Percentiles rank a stretch among this genome's conserved stretches.
These are phyloP conservation scores for Fistulifera solaris DNA, from an alignment of 108 stramenopile species.

Conservation along the genomic window DNA sequence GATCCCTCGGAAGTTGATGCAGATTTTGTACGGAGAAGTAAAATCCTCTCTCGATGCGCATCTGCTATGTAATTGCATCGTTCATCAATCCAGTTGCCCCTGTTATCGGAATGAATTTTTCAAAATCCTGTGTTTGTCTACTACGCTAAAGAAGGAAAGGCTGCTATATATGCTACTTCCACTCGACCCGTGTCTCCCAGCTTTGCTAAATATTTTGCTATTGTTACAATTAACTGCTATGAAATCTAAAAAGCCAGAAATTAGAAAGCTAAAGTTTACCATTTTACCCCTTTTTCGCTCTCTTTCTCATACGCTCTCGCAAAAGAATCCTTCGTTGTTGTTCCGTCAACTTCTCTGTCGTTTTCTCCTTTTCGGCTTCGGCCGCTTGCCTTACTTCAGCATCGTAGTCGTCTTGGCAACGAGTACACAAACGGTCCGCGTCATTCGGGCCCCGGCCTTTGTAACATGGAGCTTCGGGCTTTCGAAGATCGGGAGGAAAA, in stretches of 20 bases:
- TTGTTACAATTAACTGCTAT: too few relatives aligned
- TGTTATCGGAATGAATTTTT: too few relatives aligned
- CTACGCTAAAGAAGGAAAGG: too few relatives aligned
- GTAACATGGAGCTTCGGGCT: constrained; percentile 61
- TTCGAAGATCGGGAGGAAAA: constrained; percentile 49
- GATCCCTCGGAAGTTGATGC: constrained; percentile 19
- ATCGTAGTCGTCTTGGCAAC: constrained; percentile 65
- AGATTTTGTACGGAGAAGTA: constrained; percentile 10
- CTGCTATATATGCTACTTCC: too few relatives aligned
- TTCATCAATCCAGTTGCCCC: too few relatives aligned
- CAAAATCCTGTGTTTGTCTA: too few relatives aligned
- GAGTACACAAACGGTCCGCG: constrained; percentile 45
- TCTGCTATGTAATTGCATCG: too few relatives aligned
- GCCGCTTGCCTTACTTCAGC: constrained; percentile 35
- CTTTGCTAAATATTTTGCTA: too few relatives aligned
- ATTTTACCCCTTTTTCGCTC: constrained; percentile 14
- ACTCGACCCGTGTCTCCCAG: too few relatives aligned
- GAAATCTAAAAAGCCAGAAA: too few relatives aligned
- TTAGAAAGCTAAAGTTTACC: too few relatives aligned
- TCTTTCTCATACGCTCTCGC: constrained; percentile 43
- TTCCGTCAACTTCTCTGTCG: constrained; percentile 38
- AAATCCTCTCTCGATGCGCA: constrained; percentile 1
- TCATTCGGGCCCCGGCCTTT: constrained; percentile 41
- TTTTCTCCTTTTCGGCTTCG: constrained; percentile 34
- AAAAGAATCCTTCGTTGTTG: constrained; percentile 20